Evolutionary conservation across 2,329 filamentous ascomycete species (phyloP).

Genomic region (Hortaea werneckii): DNA sequence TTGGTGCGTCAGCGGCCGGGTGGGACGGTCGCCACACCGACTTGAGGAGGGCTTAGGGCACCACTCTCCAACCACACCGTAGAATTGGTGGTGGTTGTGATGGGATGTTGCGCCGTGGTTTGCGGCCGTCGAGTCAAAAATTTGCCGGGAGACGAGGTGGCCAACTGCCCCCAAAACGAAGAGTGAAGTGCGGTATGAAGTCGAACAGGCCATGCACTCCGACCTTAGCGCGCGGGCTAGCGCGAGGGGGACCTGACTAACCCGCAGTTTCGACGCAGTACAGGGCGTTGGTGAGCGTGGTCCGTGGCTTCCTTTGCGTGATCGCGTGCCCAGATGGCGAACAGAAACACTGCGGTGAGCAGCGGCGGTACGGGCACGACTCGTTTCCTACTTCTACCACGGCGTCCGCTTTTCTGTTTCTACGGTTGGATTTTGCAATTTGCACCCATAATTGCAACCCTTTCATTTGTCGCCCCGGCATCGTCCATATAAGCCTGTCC

Average conservation of each 20-base stretch:
- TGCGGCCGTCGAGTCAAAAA: not conserved
- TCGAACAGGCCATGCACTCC: not conserved
- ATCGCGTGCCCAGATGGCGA: not conserved
- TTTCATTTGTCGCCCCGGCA: too few relatives aligned
- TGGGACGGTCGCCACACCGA: not conserved
- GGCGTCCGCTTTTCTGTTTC: too few relatives aligned
- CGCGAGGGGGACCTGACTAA: not conserved
- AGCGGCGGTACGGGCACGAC: not conserved
- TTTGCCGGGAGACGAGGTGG: not conserved
- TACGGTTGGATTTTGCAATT: too few relatives aligned
- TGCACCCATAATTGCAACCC: too few relatives aligned
- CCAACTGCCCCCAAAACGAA: not conserved
- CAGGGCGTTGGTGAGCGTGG: not conserved
- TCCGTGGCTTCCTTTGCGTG: not conserved
- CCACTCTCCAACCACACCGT: too few relatives aligned
- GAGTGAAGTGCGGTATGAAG: not conserved
- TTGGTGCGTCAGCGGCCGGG: not conserved
- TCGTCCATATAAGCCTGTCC: not conserved
- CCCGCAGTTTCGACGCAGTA: not conserved
- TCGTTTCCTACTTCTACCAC: not conserved
- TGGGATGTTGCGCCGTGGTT: too few relatives aligned
- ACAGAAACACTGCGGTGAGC: not conserved
- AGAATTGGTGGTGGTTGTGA: too few relatives aligned
- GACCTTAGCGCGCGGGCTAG: not conserved
- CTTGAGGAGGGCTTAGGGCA: too few relatives aligned